Evolutionary conservation across 495 filamentous ascomycete species (phyloP), one percentile per base, ranked within the genome.

Genomic region (Tuber calosporum): DNA sequence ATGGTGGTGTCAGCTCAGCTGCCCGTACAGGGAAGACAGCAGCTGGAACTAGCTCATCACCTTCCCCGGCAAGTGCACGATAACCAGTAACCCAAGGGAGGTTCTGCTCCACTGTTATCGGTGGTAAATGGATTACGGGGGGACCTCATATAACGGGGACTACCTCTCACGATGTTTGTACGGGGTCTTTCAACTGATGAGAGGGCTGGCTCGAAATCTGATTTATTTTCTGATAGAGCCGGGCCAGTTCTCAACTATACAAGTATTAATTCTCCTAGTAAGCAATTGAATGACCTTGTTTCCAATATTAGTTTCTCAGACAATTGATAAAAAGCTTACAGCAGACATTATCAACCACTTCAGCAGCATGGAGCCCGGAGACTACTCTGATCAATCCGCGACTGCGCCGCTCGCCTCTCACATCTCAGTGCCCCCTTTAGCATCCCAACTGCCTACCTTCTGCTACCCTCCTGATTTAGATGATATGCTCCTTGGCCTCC

Each of bases 371-470:
- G 95, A 89, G 88, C 74, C 95, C 95, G 1, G 89, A 93, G 79
- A 95, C 88, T 22, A 90, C 87, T 2, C 84, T 99, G 26, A 86
- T 94, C 88, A 93, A 68, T 92, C 94, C 73, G 93, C 94, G 4
- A 90, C 92, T 19, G 95, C 95, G 40, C 96, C 96, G 17, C 83
- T 99, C 69, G 94, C 95, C 15, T 89, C 87, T 76, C 89, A 96
- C 75, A 87, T 98, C 76, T 97, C 94, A 0, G 87, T 92, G 70
- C 91, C 95, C 43, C 93, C 95, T 20, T 82, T 91, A 17, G 90
- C 93, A 8, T 91, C 90, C 13, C 83, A 87, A 43, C 87, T 90
- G 41, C 96, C 95, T n/a, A 83, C 85, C 71, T 83, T 86, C 0
- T 85, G 96, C 39, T 88, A 92, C 67, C 93, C 94, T 3, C 85